These are phyloP conservation scores for Ogataea kodamae DNA, from an alignment of 805 yeast genomes.

Conservation along the genomic window DNA sequence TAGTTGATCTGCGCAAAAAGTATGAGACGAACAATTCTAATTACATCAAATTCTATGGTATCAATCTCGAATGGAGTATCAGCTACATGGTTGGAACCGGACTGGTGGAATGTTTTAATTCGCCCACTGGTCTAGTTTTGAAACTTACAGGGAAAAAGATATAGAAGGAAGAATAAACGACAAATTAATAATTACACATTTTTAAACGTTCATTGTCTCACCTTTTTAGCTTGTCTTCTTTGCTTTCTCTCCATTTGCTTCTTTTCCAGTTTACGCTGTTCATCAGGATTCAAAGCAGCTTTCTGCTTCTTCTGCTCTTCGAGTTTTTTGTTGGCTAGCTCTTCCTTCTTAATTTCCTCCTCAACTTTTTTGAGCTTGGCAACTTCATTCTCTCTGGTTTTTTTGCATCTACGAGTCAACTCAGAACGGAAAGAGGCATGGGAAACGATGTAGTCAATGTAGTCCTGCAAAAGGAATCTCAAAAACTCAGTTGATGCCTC, in stretches of 20 bases:
- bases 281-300: conserved; percentile 68
- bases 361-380: conserved; percentile 65
- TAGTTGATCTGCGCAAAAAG: conserved; percentile 38
- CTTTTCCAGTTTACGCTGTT: conserved; percentile 73
- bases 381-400: conserved; percentile 72
- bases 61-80: conserved; percentile 46
- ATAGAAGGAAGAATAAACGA: conserved; percentile 1
- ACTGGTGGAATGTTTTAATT: conserved; percentile 46
- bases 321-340: conserved; percentile 63
- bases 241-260: conserved; percentile 80
- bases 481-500: conserved; percentile 54
- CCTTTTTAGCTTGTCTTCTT: conserved; percentile 62
- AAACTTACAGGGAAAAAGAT: conserved; percentile 40
- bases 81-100: conserved; percentile 54
- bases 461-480: conserved; percentile 50
- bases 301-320: conserved; percentile 65
- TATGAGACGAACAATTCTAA: conserved; percentile 46
- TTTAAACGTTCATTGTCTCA: conserved; percentile 24
- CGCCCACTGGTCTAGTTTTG: conserved; percentile 54
- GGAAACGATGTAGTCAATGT: conserved; percentile 28
- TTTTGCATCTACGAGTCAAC: conserved; percentile 68
- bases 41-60: conserved; percentile 48
- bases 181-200: conserved; percentile 1
- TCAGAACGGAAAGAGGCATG: conserved; percentile 66
- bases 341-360: conserved; percentile 65